Evolutionary conservation across 768 basidiomycete species (phyloP).

Genomic region (Collybia nuda): DNA sequence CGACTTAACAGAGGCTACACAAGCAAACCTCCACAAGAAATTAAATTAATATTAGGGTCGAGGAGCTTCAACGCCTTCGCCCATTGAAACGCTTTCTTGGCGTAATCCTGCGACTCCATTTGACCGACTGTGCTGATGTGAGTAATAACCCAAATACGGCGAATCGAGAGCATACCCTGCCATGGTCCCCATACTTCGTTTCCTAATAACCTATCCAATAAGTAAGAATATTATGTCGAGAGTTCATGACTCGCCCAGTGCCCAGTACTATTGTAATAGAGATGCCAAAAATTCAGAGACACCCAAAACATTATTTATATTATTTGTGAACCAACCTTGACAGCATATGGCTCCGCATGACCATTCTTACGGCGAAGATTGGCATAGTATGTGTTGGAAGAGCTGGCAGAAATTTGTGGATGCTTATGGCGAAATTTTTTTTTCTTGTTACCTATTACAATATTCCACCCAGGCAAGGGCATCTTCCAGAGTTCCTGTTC

Average conservation of each 20-base stretch:
- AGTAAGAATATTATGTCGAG: not conserved
- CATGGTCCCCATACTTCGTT: conserved; percentile 61
- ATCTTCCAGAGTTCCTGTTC: conserved; percentile 60
- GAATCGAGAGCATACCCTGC: conserved; percentile 32
- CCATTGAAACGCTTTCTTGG: conserved; percentile 58
- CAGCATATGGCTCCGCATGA: conserved; percentile 51
- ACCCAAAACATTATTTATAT: not conserved
- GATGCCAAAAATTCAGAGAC: not conserved
- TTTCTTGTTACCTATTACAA: conserved; percentile 45
- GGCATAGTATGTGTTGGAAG: conserved; percentile 47
- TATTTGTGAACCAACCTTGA: conserved; percentile 28
- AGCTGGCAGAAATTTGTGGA: conserved; percentile 22
- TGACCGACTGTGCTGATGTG: conserved; percentile 42
- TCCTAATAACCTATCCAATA: conserved; percentile 30
- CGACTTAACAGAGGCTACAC: conserved; percentile 6
- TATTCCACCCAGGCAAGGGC: conserved; percentile 64
- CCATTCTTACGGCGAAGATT: conserved; percentile 60
- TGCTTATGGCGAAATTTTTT: not conserved
- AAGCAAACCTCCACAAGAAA: conserved; percentile 51
- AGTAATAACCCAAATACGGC: not conserved
- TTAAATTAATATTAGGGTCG: conserved; percentile 53
- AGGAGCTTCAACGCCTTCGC: conserved; percentile 58
- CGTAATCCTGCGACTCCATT: conserved; percentile 53
- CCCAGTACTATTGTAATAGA: conserved; percentile 27
- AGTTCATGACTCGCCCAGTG: conserved; percentile 21